Evolutionary conservation across 2,329 filamentous ascomycete species (phyloP), one percentile per base, ranked within the genome.

Genomic region (Xylaria sp.): DNA sequence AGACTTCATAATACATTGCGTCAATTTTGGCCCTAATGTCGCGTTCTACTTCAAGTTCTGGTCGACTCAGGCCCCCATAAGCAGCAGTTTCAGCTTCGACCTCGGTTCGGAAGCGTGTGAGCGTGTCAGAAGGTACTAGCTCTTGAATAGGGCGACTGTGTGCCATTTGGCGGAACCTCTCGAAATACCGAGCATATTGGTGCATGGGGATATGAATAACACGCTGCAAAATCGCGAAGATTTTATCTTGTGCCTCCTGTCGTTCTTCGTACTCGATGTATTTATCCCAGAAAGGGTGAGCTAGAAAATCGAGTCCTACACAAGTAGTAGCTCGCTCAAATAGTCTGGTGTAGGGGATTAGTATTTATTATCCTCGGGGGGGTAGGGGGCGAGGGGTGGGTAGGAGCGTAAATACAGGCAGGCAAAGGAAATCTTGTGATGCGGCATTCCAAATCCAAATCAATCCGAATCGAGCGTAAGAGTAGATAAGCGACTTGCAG

Each of bases 271-370:
- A 98, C 78, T 98, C 96, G 71, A 99, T 89, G 77, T 97, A 99
- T 82, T 97, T 98, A 81, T 99, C 96, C 96, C 96, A 99, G 82
- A 99, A 98, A 0, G 94, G 94, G 78, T 98, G 94, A 1, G 94
- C 92, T 34, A 97, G 86, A 78, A 97, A 99, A 81, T 99, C 96
- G 19, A 98, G 86, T 17, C 96, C 96, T 48, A 97, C 94, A 75
- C 88, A 91, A 34, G 87, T 87, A 32, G 93, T 92, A 70, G 92
- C 96, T 73, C 96, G 92, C 79, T 99, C 95, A 78, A 98, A 98
- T 8, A 98, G 87, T 74, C 96, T 99, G 79, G 17, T 36, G 65
- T 14, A n/a, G n/a, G 39, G 50, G 19, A 77, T 82, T 58, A 82
- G 79, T 67, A 67, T 64, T 32, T 58, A 39, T 34, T 47, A 73